These are phyloP conservation scores for Pichia paraexigua DNA, from an alignment of 805 yeast species.

Conservation along the genomic window DNA sequence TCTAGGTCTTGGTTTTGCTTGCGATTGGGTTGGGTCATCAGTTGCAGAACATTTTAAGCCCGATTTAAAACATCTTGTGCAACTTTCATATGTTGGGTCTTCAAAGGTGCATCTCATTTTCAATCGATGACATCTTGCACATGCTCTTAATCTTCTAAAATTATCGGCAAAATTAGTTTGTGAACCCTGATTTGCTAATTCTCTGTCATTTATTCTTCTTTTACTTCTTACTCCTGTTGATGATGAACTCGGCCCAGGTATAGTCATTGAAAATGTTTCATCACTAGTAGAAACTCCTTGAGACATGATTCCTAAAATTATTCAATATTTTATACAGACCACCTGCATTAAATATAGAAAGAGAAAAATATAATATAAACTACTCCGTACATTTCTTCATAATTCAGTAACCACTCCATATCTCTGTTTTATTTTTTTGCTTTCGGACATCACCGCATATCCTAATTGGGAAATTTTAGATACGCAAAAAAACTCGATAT, in stretches of 20 bases:
- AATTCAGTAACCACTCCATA: no score
- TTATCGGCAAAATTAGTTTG: slow-evolving; percentile 32
- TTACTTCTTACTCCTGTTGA: background rate
- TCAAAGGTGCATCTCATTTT: slow-evolving; percentile 47
- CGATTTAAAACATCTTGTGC: slow-evolving; percentile 38
- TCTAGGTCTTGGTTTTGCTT: slow-evolving; percentile 31
- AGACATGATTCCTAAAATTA: background rate
- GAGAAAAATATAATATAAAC: background rate
- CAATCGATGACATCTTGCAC: slow-evolving; percentile 48
- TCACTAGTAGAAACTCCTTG: background rate
- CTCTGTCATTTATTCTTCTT: slow-evolving; percentile 1
- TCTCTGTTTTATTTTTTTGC: background rate
- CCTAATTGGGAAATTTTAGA: background rate
- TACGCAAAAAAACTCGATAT: background rate
- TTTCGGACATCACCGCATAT: background rate
- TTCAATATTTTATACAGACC: background rate
- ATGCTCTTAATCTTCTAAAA: slow-evolving; percentile 43
- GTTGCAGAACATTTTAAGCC: slow-evolving; percentile 42
- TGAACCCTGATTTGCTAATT: background rate
- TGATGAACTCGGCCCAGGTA: background rate
- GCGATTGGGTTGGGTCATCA: slow-evolving; percentile 40
- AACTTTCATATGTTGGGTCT: slow-evolving; percentile 35
- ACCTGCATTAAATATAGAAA: background rate
- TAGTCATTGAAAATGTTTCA: background rate
- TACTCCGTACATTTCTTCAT: background rate